Evolutionary conservation across 331 rosid genomes (phyloP), one percentile per base, ranked within the genome.

Genomic region (Stylosanthes scabra): DNA sequence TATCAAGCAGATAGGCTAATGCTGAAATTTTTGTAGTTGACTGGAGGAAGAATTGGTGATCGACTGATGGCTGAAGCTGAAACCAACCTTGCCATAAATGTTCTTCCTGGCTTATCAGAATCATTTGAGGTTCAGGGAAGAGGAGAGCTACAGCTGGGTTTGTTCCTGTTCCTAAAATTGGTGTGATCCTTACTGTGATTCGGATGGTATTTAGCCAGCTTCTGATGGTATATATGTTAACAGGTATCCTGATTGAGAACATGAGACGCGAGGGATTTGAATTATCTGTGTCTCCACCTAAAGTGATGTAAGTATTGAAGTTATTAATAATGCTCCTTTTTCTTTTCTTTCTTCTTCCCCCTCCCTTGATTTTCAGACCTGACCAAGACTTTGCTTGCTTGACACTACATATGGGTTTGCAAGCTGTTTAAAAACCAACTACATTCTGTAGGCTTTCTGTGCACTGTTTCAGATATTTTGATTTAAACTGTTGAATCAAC

Each of bases 241-340:
- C 91, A 94, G 99, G 99, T 70, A 91, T 94, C 76, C 85, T 94
- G 45, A 94, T 94, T 55, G 97, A 91, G 87, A 94, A 94, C 79
- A 94, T 94, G 99, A 87, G 99, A 76, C 97, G 97, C 39, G 99
- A 94, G 78, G 99, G 97, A 72, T 94, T 94, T 20, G 99, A 94
- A 82, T 78, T 91, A 65, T 94, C 99, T 40, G 91, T 94, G 45
- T 94, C 99, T 57, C 99, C 99, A 5, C 99, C 97, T 56, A 94
- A 86, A 90, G 99, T 94, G 80, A 91, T 94, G 99, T 94, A 87
- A 90, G 96, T 90, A 81, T 72, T 57, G 8, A 34, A 46, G 70
- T 63, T 60, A 74, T 70, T 44, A 68, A 41, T 44, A 55, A 29
- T 63, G 68, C 58, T 74, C 73, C 75, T 56, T 40, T 34, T 60